These are phyloP conservation scores for Suillus variegatus DNA, from an alignment of 768 basidiomycete species.

Conservation along the genomic window DNA sequence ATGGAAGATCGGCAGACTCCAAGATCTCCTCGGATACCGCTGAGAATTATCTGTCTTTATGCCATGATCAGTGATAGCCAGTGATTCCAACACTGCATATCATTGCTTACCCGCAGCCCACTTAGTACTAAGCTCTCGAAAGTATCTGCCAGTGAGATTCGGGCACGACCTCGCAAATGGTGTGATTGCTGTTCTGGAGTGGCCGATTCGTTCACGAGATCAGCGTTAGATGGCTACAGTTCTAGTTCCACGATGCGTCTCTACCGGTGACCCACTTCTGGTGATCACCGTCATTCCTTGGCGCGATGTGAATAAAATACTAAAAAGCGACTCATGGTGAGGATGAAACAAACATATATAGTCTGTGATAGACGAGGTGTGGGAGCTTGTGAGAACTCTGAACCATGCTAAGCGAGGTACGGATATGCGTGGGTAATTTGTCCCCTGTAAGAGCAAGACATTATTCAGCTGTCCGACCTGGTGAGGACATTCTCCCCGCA, in stretches of 20 bases:
- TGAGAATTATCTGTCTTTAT: neutral
- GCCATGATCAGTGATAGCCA: neutral
- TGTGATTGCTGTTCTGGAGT: neutral
- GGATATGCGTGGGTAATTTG: neutral
- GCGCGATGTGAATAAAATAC: neutral
- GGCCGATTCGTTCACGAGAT: neutral
- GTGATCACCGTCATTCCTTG: neutral
- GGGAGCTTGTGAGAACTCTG: neutral
- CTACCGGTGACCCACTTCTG: neutral
- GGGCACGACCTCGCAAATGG: neutral
- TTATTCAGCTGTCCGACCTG: slow-evolving; percentile 12
- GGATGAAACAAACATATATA: neutral
- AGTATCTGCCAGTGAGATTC: neutral
- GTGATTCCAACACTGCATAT: neutral
- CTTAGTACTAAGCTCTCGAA: neutral
- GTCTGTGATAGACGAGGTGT: neutral
- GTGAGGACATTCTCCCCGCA: slow-evolving; percentile 17
- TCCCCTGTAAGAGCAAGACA: neutral
- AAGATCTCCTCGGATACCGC: neutral
- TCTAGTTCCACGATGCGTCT: neutral
- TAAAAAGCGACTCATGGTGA: neutral
- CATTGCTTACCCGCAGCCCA: neutral
- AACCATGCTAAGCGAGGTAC: neutral
- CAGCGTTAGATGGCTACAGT: neutral
- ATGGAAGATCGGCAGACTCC: neutral